These are phyloP conservation scores for Epichloe hybrida DNA, from an alignment of 2,329 filamentous ascomycete species.

Conservation along the genomic window DNA sequence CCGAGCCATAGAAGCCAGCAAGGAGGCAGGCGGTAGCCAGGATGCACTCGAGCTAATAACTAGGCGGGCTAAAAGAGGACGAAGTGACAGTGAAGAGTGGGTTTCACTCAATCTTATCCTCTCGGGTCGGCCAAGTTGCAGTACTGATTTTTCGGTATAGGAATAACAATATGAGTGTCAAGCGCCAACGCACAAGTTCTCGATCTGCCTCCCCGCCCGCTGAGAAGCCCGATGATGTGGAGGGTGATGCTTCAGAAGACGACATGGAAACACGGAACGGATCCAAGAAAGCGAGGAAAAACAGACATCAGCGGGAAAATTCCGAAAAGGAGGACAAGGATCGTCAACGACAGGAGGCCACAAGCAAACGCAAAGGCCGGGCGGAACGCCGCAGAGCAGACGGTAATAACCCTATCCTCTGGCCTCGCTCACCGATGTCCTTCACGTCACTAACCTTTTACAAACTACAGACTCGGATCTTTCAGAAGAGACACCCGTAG, in stretches of 20 bases:
- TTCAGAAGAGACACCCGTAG: slow-evolving; percentile 51
- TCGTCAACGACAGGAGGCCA: slow-evolving; percentile 57
- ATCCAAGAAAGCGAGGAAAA: slow-evolving; percentile 46
- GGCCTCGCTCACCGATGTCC: not conserved
- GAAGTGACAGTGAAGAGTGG: slow-evolving; percentile 91
- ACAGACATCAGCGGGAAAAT: slow-evolving; percentile 47
- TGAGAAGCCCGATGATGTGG: slow-evolving; percentile 31
- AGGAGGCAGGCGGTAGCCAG: slow-evolving; percentile 50
- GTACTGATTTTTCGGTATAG: slow-evolving; percentile 10
- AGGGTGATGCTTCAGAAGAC: slow-evolving; percentile 59
- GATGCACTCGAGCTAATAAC: slow-evolving; percentile 36
- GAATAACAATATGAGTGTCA: slow-evolving; percentile 58
- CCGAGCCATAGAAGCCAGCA: slow-evolving; percentile 88
- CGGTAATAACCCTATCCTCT: slow-evolving; percentile 35
- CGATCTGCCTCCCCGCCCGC: slow-evolving; percentile 49
- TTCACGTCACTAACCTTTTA: not conserved
- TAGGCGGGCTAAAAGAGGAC: slow-evolving; percentile 64
- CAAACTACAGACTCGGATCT: slow-evolving; percentile 50
- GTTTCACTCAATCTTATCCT: slow-evolving; percentile 23
- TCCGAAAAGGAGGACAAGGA: slow-evolving; percentile 64
- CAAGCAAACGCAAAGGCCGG: slow-evolving; percentile 67
- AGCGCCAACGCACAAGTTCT: slow-evolving; percentile 74
- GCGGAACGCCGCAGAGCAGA: slow-evolving; percentile 70
- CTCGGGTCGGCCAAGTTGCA: slow-evolving; percentile 12
- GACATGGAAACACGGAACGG: slow-evolving; percentile 39